phyloP scores from a whole-genome alignment of 768 basidiomycete genomes.

The Tricholoma saponaceum region DNA sequence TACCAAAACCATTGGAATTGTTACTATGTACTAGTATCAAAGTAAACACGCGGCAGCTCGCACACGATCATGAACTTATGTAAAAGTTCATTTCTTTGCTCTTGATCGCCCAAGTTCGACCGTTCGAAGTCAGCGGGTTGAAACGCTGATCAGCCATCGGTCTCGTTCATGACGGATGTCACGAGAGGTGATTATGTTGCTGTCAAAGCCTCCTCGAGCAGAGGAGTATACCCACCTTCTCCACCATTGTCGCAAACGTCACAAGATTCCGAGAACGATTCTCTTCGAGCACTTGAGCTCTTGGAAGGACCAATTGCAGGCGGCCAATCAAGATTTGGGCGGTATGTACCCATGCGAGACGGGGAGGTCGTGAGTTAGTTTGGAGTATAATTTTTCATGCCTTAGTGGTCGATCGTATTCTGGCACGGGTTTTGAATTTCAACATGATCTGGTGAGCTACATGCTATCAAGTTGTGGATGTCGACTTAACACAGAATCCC shows the following conservation, averaged over 20 bases:
- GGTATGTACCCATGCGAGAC: conserved; percentile 23
- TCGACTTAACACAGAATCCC: background rate
- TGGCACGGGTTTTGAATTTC: conserved; percentile 74
- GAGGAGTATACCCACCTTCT: conserved; percentile 31
- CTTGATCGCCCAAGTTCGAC: too few relatives aligned
- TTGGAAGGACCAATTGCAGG: conserved; percentile 51
- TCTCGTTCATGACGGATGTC: conserved; percentile 34
- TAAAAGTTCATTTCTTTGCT: too few relatives aligned
- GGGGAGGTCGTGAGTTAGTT: background rate
- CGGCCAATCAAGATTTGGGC: conserved; percentile 27
- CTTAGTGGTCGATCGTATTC: conserved; percentile 58
- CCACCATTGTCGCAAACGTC: conserved; percentile 38
- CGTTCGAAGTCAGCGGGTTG: too few relatives aligned
- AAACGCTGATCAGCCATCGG: background rate
- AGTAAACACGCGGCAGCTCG: too few relatives aligned
- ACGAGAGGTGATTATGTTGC: conserved; percentile 40
- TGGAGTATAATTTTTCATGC: background rate
- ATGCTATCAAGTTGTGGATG: background rate
- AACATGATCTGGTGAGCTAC: conserved; percentile 50
- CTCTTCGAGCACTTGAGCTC: conserved; percentile 76
- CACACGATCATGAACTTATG: too few relatives aligned
- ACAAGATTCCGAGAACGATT: conserved; percentile 60
- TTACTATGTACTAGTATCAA: too few relatives aligned
- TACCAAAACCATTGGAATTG: too few relatives aligned
- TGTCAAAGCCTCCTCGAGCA: conserved; percentile 37